Evolutionary conservation across 176 grass and related monocot species (phyloP), one percentile per base, ranked within the genome.

Genomic region (Neostapfia colusana): DNA sequence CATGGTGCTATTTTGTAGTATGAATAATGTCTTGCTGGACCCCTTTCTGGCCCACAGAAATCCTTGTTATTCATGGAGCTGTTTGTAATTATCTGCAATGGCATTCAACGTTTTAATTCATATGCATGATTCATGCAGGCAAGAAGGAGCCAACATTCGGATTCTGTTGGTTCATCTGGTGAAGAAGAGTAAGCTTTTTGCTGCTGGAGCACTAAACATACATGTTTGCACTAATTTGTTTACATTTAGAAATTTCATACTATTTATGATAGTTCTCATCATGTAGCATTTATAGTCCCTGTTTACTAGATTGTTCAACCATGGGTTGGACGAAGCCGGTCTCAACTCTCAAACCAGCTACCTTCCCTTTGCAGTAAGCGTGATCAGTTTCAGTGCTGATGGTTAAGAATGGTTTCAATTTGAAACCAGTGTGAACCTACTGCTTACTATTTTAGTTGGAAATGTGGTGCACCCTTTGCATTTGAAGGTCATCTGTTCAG

Each of bases 121-220:
- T 73, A 80, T 66, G 36, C 45, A 81, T 82, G 48, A 72, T 78
- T 72, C 75, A 63, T 90, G 84, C 80, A 99, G 96, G 85, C 70
- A 64, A 95, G 96, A 55, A 99, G 90, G 80, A 92, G 83, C 79
- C 89, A 90, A 49, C 82, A 89, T 55, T 73, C 81, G 49, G 96
- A 99, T 83, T 90, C 89, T 78, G 83, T 95, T 17, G 96, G 92
- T 87, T 99, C 89, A 31, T 99, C 96, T 88, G 89, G 87, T 80
- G 96, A 99, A 95, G 96, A 99, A 92, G 89, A 95, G 92, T 99
- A 95, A 78, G 92, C 72, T 77, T 20, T 72, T 77, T 56, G n/a
- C 49, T 40, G 48, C 79, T 58, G 58, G 73, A 79, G 11, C 10
- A 53, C 28, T 27, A 48, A 57, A n/a, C 12, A 71, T 77, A 70